phyloP scores from a whole-genome alignment of 176 grass and related monocot genomes.

The Aegilops tauschii region DNA sequence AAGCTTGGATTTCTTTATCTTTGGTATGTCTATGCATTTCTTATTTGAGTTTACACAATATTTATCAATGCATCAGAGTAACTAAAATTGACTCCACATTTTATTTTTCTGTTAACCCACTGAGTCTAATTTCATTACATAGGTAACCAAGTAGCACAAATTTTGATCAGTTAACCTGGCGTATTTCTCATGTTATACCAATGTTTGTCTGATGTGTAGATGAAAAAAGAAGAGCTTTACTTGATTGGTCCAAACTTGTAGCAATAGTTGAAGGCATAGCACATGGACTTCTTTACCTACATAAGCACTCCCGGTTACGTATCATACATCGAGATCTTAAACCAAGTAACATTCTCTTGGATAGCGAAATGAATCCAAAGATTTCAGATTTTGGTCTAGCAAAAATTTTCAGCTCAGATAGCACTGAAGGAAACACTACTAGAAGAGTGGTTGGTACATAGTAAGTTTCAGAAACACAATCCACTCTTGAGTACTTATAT shows the following conservation, averaged over 20 bases:
- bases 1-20: slow-evolving; percentile 67
- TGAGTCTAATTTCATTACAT: background rate
- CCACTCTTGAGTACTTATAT: background rate
- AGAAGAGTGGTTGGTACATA: slow-evolving; percentile 21
- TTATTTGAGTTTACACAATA: background rate
- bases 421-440: background rate
- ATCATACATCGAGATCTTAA: slow-evolving; percentile 28
- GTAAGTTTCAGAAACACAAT: background rate
- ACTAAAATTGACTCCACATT: background rate
- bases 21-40: slow-evolving; percentile 33
- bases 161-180: background rate
- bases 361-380: slow-evolving; percentile 8
- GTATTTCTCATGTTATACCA: background rate
- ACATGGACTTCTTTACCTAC: slow-evolving; percentile 20
- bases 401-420: slow-evolving; percentile 14
- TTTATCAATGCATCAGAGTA: background rate
- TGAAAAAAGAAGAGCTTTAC: slow-evolving; percentile 2
- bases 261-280: background rate
- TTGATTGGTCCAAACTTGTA: background rate
- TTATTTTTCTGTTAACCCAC: background rate
- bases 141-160: background rate
- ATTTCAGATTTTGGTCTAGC: slow-evolving; percentile 19
- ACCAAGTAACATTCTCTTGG: slow-evolving; percentile 15
- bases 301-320: background rate
- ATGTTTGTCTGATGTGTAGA: background rate